Base-by-base conservation (phyloP, 1,139 yeast species). In the Blastobotrys persicus region DNA sequence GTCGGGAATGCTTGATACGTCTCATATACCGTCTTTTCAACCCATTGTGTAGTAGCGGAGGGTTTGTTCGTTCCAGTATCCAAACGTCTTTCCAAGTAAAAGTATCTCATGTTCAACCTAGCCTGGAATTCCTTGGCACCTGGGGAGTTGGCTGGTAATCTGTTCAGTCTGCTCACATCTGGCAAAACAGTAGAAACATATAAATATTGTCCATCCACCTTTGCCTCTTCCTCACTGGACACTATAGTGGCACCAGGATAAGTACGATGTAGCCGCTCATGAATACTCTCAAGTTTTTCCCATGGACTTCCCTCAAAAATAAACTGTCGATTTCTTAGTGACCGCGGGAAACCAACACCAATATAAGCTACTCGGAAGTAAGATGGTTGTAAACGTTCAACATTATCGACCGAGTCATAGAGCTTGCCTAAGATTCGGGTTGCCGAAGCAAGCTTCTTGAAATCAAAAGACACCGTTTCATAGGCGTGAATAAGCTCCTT, bases 261-360 rank as follows among this genome's bases (percentile, higher is more conserved):
- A 44, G 86, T 70, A 62, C 82, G 79, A 60, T 83, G 76, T 55
- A 88, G 71, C 59, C 95, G 75, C 60, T 84, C 88, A 59, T 86
- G 91, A 64, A 88, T 85, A 1, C 94, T 83, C 4, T 89, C 83
- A 50, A 88, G 83, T 65, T 87, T 94, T 64, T 88, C 96, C 69
- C 87, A 88, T 23, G 95, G 91, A 47, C 82, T 74, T 12, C 96
- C 96, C 69, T 88, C 95, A 64, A 84, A 87, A 50, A 88, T 84
- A 64, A 84, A 89, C 54, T 81, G 82, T 61, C 85, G 80, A 45
- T 87, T 86, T 62, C 95, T 75, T 49, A 86, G 76, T 43, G 89
- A 79, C 34, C 74, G 73, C 11, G 96, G 96, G 75, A 88, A 88
- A 2, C 96, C 96, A 47, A 78, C 79, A 14, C 97, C 97, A 65